Evolutionary conservation across 345 rosid genomes (phyloP), one percentile per base, ranked within the genome.

Genomic region (Corymbia maculata): DNA sequence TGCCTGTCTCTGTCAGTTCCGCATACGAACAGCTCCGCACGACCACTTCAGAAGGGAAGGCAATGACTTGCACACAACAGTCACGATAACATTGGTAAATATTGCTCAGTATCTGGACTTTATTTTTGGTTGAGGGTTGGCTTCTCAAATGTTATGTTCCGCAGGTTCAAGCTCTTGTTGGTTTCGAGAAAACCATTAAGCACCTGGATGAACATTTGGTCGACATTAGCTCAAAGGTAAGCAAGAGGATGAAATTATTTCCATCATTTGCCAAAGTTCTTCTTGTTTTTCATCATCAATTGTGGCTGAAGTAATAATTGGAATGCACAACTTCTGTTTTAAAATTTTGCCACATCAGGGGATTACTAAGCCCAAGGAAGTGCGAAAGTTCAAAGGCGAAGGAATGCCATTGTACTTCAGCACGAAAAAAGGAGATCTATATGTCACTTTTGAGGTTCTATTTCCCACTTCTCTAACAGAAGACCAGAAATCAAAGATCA

Each of bases 171-270:
- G 99, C 99, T 19, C 97, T 98, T 87, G 99, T 96, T 91, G 99
- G 99, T 89, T 98, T 98, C 85, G 96, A 98, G 95, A 98, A 96
- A 94, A 93, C 95, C 87, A 91, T 96, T 49, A 94, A 94, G 92
- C 99, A 98, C 90, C 96, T 98, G n/a, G 99, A 98, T 90, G 98
- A 94, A n/a, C 99, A 94, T 92, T 92, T 94, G 88, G 99, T 98
- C 51, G 94, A 96, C 90, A 95, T 97, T 50, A 68, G 98, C 91
- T 90, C 96, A 86, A 96, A 95, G 99, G 99, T 97, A 91, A 91
- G 85, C 87, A 28, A 75, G 49, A 42, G 49, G 14, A 28, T 36
- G 64, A 80, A 85, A 13, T 75, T n/a, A 26, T 52, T 36, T 44
- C 17, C 44, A 61, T 80, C 32, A 13, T 66, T 66, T 66, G 53